A percentile compares a stretch with the other conserved stretches of the same genome.
Conservation (phyloP, 1,139 yeast genomes). For the Spencermartinsiella ligniputridi region DNA sequence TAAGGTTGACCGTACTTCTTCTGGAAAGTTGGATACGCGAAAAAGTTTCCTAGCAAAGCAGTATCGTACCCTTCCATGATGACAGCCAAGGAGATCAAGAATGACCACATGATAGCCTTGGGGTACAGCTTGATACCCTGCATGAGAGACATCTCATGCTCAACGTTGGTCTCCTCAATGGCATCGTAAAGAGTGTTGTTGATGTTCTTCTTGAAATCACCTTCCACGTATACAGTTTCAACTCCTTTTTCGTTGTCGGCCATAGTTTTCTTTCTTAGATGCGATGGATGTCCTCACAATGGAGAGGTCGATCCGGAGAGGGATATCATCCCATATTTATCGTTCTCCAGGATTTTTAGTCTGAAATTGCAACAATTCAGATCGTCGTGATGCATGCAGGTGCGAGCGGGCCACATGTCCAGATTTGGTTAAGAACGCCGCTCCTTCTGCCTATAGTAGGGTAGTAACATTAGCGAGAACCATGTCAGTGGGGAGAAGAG, state of each 20-base stretch:
- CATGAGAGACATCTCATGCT: slow-evolving; percentile 10
- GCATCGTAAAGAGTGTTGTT: slow-evolving; percentile 19
- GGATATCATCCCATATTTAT: no score
- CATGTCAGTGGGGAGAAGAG: no score
- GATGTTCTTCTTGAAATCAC: slow-evolving; percentile 8
- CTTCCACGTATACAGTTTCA: slow-evolving; percentile 5
- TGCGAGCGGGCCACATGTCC: no score
- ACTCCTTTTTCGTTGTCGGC: slow-evolving; percentile 1
- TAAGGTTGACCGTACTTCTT: slow-evolving; percentile 35
- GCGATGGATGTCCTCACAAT: no score
- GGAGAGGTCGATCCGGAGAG: no score
- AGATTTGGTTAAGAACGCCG: no score
- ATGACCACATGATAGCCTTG: slow-evolving; percentile 43
- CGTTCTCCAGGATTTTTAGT: no score
- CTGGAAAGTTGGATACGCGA: slow-evolving; percentile 40
- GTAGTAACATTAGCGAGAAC: no score
- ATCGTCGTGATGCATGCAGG: no score
- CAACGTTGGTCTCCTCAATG: slow-evolving; percentile 11
- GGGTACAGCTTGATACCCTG: slow-evolving; percentile 38
- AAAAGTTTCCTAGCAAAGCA: slow-evolving; percentile 38
- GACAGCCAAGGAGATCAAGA: slow-evolving; percentile 39
- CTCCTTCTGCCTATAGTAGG: no score
- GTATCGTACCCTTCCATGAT: slow-evolving; percentile 49
- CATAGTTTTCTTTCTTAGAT: no score
- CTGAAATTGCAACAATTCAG: no score